A percentile compares a stretch with the other conserved stretches of the same genome.
These are phyloP conservation scores for Sporothrix euskadiensis DNA, from an alignment of 2,329 filamentous ascomycete species.

Conservation along the genomic window DNA sequence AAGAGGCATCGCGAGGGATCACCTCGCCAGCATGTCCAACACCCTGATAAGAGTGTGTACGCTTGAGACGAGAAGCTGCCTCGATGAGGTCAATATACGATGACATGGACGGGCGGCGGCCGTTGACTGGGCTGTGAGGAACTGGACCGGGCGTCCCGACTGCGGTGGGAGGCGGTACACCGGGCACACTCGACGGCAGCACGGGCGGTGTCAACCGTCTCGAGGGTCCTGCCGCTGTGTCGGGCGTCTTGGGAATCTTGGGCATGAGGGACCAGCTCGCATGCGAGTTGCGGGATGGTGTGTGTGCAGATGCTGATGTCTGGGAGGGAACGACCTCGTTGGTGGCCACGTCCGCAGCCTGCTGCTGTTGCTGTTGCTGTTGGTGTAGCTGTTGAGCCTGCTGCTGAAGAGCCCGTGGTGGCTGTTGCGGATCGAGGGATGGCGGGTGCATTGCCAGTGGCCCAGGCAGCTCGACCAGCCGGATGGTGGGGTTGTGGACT, in stretches of 20 bases:
- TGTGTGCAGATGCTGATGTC: neutral
- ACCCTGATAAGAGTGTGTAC: slow-evolving; percentile 27
- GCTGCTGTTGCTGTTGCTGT: neutral
- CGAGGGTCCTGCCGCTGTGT: neutral
- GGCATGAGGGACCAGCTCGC: slow-evolving; percentile 28
- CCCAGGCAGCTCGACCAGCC: slow-evolving; percentile 10
- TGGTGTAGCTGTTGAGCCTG: neutral
- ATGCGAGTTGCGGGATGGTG: neutral
- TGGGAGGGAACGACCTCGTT: neutral
- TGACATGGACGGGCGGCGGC: slow-evolving; percentile 19
- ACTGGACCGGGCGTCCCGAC: neutral
- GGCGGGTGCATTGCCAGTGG: slow-evolving; percentile 25
- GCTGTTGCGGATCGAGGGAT: neutral
- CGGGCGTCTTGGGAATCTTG: slow-evolving; percentile 22
- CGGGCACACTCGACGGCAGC: neutral
- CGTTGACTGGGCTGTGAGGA: neutral
- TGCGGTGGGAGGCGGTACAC: neutral
- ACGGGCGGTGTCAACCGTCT: neutral
- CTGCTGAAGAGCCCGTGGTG: slow-evolving; percentile 11
- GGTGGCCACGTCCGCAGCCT: neutral
- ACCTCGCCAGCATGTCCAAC: slow-evolving; percentile 5
- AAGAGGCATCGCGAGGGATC: neutral
- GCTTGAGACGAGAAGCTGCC: slow-evolving; percentile 31
- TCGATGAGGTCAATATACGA: slow-evolving; percentile 35
- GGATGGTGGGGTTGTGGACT: slow-evolving; percentile 1